phyloP scores from a whole-genome alignment of 345 rosid genomes.

The Conringia planisiliqua region DNA sequence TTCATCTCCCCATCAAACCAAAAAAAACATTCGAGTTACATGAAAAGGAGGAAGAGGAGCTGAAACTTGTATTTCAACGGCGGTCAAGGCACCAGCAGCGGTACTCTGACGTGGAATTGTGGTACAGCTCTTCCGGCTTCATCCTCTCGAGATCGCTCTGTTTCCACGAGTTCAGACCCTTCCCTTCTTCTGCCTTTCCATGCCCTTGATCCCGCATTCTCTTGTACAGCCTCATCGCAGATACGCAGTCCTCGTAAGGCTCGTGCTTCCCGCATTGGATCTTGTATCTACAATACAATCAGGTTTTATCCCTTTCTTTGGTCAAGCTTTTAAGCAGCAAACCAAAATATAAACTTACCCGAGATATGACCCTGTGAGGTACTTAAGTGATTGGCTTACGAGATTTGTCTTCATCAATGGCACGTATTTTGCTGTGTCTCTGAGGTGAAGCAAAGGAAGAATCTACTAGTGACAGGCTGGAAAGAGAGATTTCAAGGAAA shows the following conservation, averaged over 20 bases:
- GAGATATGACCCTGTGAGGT: conserved; percentile 57
- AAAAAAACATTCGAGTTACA: background rate
- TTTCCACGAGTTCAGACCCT: conserved; percentile 40
- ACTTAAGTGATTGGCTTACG: conserved; percentile 73
- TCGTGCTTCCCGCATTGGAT: conserved; percentile 57
- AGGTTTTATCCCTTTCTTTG: background rate
- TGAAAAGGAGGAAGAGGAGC: conserved; percentile 1
- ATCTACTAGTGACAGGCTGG: background rate
- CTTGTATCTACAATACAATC: conserved; percentile 44
- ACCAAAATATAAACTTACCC: conserved; percentile 43
- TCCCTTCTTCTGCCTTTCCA: conserved; percentile 14
- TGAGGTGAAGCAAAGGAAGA: conserved; percentile 24
- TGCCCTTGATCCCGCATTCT: conserved; percentile 59
- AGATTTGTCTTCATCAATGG: conserved; percentile 77
- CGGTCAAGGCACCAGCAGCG: conserved; percentile 69
- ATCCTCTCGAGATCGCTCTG: conserved; percentile 54
- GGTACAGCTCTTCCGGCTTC: conserved; percentile 55
- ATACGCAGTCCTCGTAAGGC: conserved; percentile 65
- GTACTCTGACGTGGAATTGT: conserved; percentile 51
- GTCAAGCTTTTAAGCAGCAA: background rate
- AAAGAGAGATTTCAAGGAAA: background rate
- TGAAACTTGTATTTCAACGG: conserved; percentile 14
- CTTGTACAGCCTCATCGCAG: conserved; percentile 73
- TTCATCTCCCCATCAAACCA: background rate
- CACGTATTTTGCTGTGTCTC: conserved; percentile 73